These are phyloP conservation scores for Vitis rotundifolia DNA, from an alignment of 164 flowering plant genomes.

Conservation along the genomic window DNA sequence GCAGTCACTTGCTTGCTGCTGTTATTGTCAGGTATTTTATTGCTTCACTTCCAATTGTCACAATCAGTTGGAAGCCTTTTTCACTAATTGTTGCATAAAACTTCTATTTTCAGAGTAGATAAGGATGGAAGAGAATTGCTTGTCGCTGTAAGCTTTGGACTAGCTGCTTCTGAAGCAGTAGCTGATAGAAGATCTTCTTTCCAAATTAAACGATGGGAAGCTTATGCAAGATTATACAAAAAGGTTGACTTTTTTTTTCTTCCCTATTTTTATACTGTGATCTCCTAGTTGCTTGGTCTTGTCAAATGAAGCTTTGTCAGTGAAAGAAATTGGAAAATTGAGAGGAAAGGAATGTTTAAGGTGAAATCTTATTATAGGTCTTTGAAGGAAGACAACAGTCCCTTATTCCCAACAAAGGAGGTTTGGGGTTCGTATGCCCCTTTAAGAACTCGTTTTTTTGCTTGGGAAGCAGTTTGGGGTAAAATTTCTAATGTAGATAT, in stretches of 20 bases:
- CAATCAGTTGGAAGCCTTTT: background rate
- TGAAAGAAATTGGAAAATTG: too few relatives aligned
- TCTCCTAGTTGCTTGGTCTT: too few relatives aligned
- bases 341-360: too few relatives aligned
- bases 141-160: slow-evolving; percentile 91
- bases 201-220: slow-evolving; percentile 84
- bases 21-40: slow-evolving; percentile 65
- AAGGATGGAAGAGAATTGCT: slow-evolving; percentile 84
- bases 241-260: slow-evolving; percentile 54
- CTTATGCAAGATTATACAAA: slow-evolving; percentile 81
- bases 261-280: background rate
- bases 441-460: too few relatives aligned
- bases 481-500: too few relatives aligned
- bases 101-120: slow-evolving; percentile 62
- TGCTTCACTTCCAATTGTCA: background rate
- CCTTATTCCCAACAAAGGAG: too few relatives aligned
- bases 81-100: slow-evolving; percentile 5
- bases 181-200: slow-evolving; percentile 79
- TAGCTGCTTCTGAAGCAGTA: slow-evolving; percentile 91
- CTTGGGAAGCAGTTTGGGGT: too few relatives aligned
- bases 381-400: too few relatives aligned
- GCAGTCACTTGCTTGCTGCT: slow-evolving; percentile 90
- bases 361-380: too few relatives aligned
- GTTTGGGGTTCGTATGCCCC: too few relatives aligned
- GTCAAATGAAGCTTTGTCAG: too few relatives aligned